phyloP scores from a whole-genome alignment of 179 eudicot genomes.

The Heliamphora pulchella region DNA sequence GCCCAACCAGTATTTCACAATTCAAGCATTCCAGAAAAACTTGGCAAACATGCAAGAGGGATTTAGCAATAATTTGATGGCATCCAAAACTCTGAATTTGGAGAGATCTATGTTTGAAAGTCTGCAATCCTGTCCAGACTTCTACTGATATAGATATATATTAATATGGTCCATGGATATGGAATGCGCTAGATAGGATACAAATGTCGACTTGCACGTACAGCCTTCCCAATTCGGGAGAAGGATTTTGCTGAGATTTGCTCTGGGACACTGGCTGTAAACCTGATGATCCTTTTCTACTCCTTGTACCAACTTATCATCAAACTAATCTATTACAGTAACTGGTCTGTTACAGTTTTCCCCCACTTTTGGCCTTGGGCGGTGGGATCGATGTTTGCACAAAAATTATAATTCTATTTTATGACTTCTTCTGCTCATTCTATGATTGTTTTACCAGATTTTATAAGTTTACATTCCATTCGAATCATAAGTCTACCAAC shows the following conservation, averaged over 20 bases:
- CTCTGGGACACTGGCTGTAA: neutral
- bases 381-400: too few relatives aligned
- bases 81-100: neutral
- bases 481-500: neutral
- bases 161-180: neutral
- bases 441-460: neutral
- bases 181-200: too few relatives aligned
- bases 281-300: neutral
- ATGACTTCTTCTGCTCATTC: neutral
- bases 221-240: neutral
- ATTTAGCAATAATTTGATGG: neutral
- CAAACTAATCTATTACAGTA: neutral
- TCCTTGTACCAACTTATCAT: neutral
- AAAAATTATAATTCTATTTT: too few relatives aligned
- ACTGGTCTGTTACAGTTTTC: neutral
- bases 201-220: neutral
- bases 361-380: too few relatives aligned
- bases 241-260: neutral
- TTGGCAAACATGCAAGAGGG: neutral
- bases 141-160: neutral
- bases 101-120: neutral
- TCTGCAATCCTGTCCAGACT: neutral
- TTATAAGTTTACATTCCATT: neutral
- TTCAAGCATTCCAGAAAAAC: neutral
- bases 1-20: neutral